These are phyloP conservation scores for Alternaria sp. DNA, from an alignment of 2,329 filamentous ascomycete species.

Conservation along the genomic window DNA sequence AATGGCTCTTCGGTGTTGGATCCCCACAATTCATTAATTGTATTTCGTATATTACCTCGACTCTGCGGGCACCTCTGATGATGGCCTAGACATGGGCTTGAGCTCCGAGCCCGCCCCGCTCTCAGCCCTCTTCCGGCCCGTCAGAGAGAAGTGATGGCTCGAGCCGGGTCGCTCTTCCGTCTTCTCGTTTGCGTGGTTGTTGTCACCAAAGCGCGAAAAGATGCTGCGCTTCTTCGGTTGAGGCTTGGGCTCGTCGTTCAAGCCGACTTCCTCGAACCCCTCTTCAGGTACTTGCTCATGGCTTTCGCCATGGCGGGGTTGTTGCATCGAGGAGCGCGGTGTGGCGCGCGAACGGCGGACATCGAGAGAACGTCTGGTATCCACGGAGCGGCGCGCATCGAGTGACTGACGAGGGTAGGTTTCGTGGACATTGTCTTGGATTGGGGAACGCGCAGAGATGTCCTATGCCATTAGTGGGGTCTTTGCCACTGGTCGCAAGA, in stretches of 20 bases:
- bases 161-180: constrained; percentile 55
- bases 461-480: constrained; percentile 68
- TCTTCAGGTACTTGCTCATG: constrained; percentile 74
- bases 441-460: constrained; percentile 84
- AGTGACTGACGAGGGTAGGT: constrained; percentile 61
- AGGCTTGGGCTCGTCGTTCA: constrained; percentile 77
- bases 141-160: constrained; percentile 69
- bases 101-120: constrained; percentile 74
- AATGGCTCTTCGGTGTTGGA: neutral
- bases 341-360: constrained; percentile 63
- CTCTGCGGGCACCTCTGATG: constrained; percentile 38
- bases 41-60: constrained; percentile 26
- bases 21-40: constrained; percentile 12
- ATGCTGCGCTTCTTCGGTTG: constrained; percentile 76
- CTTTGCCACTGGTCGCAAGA: constrained; percentile 27
- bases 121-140: constrained; percentile 76
- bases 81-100: constrained; percentile 64
- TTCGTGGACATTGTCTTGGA: constrained; percentile 65
- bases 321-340: constrained; percentile 67
- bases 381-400: constrained; percentile 76
- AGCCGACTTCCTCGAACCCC: constrained; percentile 86
- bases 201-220: constrained; percentile 80
- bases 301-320: constrained; percentile 65
- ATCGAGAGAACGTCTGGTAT: constrained; percentile 68
- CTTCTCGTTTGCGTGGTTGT: constrained; percentile 38